Evolutionary conservation across 176 grass and related monocot species (phyloP).

Genomic region (Triticum monococcum): DNA sequence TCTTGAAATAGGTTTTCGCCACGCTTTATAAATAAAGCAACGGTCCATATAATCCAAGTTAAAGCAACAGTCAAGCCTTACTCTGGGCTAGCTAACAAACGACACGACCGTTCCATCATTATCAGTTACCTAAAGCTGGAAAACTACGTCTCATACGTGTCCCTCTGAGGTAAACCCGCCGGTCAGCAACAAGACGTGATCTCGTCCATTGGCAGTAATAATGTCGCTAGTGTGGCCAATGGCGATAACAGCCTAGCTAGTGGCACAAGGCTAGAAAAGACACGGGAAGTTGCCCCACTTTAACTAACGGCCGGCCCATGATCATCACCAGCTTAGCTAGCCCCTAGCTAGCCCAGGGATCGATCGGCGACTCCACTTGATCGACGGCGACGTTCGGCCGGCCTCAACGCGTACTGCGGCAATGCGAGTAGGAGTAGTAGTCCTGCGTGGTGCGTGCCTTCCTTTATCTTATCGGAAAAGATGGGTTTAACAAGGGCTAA

Average conservation of each 20-base stretch:
- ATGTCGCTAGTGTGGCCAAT: neutral
- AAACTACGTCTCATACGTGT: conserved; percentile 13
- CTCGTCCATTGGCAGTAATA: neutral
- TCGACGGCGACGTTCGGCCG: conserved; percentile 6
- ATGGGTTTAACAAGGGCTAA: conserved; percentile 10
- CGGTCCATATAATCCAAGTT: too few species aligned
- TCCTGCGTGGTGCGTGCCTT: neutral
- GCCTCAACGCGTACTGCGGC: neutral
- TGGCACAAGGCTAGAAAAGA: too few species aligned
- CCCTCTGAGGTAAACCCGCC: neutral
- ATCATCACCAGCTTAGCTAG: neutral
- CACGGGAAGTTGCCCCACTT: too few species aligned
- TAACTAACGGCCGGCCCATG: too few species aligned
- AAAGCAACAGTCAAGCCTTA: too few species aligned
- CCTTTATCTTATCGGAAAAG: neutral
- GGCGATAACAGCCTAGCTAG: too few species aligned
- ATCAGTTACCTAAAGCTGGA: neutral
- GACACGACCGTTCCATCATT: neutral
- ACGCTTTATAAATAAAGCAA: too few species aligned
- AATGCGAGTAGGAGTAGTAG: neutral
- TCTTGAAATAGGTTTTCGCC: too few species aligned
- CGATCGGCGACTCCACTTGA: conserved; percentile 27
- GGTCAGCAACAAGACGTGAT: neutral
- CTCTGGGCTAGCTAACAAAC: neutral
- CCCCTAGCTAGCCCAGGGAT: neutral